Percentiles rank a stretch among this genome's conserved stretches.
Evolutionary conservation across 2,329 filamentous ascomycete species (phyloP).

Genomic region (Biscogniauxia sp.): DNA sequence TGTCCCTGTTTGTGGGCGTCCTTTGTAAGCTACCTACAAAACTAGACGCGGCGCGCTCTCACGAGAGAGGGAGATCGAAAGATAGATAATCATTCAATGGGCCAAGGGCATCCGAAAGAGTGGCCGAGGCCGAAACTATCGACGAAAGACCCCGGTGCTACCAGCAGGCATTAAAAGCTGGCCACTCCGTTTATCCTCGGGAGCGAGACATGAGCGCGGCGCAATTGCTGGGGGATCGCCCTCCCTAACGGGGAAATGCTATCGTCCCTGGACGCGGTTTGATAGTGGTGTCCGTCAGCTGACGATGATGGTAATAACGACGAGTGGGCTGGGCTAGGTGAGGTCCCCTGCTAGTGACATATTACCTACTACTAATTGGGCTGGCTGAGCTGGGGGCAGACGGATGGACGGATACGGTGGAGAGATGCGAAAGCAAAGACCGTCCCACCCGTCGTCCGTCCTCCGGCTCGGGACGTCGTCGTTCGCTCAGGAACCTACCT

Average conservation of each 20-base stretch:
- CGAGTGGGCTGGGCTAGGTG: conserved; percentile 13
- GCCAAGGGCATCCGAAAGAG: neutral
- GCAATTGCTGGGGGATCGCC: neutral
- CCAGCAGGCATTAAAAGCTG: neutral
- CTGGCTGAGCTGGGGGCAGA: neutral
- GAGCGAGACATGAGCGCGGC: neutral
- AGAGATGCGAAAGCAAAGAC: neutral
- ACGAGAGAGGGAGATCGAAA: neutral
- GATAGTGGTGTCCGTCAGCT: conserved; percentile 21
- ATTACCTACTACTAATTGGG: neutral
- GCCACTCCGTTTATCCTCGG: neutral
- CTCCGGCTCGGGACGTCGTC: neutral
- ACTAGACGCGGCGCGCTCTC: neutral
- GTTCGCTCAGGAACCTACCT: neutral
- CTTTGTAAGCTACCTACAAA: neutral
- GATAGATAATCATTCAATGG: neutral
- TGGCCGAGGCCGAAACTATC: neutral
- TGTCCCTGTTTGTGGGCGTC: neutral
- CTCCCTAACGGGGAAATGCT: neutral
- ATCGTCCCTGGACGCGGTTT: conserved; percentile 2
- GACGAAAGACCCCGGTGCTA: neutral
- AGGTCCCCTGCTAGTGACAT: conserved; percentile 9
- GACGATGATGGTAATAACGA: conserved; percentile 14
- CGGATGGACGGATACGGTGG: neutral
- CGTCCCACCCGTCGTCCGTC: neutral